These are phyloP conservation scores for Ambrosia hybrid DNA, from an alignment of 140 eudicot genomes.

Conservation along the genomic window DNA sequence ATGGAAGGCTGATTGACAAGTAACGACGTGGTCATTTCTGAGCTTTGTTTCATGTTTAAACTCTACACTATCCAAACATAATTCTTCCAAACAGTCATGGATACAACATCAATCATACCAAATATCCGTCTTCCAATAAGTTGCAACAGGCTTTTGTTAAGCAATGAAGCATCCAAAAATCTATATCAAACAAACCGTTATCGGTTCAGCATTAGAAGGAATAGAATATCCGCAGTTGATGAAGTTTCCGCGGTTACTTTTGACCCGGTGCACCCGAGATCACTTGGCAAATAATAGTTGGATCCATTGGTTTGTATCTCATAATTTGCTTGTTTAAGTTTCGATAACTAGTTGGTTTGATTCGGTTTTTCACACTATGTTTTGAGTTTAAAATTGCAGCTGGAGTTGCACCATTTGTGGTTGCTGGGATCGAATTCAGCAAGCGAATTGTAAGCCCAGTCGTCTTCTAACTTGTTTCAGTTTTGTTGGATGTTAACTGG, in stretches of 20 bases:
- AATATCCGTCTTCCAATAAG: slow-evolving; percentile 6
- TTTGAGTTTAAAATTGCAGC: slow-evolving; percentile 49
- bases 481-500: too few relatives aligned
- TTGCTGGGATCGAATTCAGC: slow-evolving; percentile 92
- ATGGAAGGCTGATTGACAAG: slow-evolving; percentile 7
- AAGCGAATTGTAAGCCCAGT: slow-evolving; percentile 69
- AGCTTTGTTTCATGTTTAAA: slow-evolving; percentile 14
- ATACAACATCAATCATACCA: slow-evolving; percentile 17
- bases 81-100: slow-evolving; percentile 13
- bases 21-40: slow-evolving; percentile 32
- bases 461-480: not conserved
- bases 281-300: slow-evolving; percentile 73
- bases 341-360: not conserved
- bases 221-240: slow-evolving; percentile 27
- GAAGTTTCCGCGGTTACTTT: slow-evolving; percentile 38
- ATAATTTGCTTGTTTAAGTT: not conserved
- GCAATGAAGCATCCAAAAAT: slow-evolving; percentile 3
- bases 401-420: slow-evolving; percentile 83
- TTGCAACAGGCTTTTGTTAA: slow-evolving; percentile 13
- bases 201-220: slow-evolving; percentile 9
- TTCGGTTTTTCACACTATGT: not conserved
- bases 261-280: slow-evolving; percentile 44
- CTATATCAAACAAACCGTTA: not conserved
- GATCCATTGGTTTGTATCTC: slow-evolving; percentile 53
- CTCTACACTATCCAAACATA: slow-evolving; percentile 8